A percentile compares a stretch with the other conserved stretches of the same genome.
Evolutionary conservation across 2,329 filamentous ascomycete species (phyloP).

Genomic region (Verticillium zaregamsianum): DNA sequence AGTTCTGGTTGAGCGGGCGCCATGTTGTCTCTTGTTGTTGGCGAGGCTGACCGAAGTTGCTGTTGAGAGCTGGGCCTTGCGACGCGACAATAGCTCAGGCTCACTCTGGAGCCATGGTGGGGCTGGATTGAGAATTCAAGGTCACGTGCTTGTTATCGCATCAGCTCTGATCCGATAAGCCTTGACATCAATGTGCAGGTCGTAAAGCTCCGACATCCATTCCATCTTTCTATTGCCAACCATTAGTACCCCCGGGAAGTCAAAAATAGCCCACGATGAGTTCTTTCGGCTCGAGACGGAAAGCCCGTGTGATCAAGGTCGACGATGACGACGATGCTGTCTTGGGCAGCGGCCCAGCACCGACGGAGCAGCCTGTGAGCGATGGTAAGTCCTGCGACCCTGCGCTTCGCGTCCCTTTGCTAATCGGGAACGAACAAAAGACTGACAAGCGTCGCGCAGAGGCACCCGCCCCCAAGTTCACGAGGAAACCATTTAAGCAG

Average conservation of each 20-base stretch:
- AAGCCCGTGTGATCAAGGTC: conserved; percentile 72
- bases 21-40: conserved; percentile 56
- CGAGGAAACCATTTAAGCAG: conserved; percentile 51
- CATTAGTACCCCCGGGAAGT: background rate
- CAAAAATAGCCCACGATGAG: conserved; percentile 35
- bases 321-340: conserved; percentile 59
- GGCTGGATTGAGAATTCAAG: conserved; percentile 16
- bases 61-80: conserved; percentile 13
- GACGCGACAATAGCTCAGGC: conserved; percentile 18
- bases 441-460: conserved; percentile 9
- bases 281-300: conserved; percentile 55
- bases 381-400: conserved; percentile 30
- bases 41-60: background rate
- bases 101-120: conserved; percentile 13
- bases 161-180: conserved; percentile 37
- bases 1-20: conserved; percentile 98
- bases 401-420: conserved; percentile 14
- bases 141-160: conserved; percentile 35
- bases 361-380: conserved; percentile 19
- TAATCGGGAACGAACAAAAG: conserved; percentile 16
- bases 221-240: background rate
- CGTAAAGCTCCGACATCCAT: background rate
- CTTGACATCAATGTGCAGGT: background rate
- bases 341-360: conserved; percentile 3
- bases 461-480: conserved; percentile 10